Evolutionary conservation across 2,329 filamentous ascomycete genomes (phyloP).

Genomic region (Trichoderma pleuroti): DNA sequence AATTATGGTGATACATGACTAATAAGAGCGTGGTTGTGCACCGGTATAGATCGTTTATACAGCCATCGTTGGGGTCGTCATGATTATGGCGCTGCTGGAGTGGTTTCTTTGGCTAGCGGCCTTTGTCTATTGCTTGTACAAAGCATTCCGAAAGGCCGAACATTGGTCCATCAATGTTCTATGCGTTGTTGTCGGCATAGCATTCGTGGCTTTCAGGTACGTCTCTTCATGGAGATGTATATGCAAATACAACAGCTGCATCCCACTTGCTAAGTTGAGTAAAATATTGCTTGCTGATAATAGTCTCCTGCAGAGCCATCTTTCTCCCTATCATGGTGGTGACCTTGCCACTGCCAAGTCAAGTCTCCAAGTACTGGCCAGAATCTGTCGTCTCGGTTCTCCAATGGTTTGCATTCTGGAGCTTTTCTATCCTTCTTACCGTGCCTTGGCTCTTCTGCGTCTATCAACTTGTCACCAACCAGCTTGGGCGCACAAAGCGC

Average conservation of each 20-base stretch:
- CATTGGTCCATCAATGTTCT: conserved; percentile 78
- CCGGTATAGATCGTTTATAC: conserved; percentile 73
- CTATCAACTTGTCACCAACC: conserved; percentile 84
- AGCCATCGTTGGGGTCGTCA: conserved; percentile 72
- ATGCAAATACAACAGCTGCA: neutral
- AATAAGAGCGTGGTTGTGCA: neutral
- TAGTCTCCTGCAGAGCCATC: conserved; percentile 55
- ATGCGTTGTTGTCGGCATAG: conserved; percentile 67
- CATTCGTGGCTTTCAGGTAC: conserved; percentile 56
- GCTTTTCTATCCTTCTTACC: conserved; percentile 78
- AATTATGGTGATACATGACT: neutral
- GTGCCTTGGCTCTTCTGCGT: conserved; percentile 92
- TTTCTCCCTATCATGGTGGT: conserved; percentile 95
- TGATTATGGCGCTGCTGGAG: conserved; percentile 82
- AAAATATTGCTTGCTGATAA: neutral
- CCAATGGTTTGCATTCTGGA: conserved; percentile 96
- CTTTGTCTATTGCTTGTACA: conserved; percentile 85
- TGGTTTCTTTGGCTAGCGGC: conserved; percentile 96
- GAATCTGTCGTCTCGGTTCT: conserved; percentile 63
- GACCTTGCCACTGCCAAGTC: conserved; percentile 75
- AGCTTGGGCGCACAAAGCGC: conserved; percentile 74
- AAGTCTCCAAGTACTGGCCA: conserved; percentile 72
- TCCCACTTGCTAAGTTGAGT: neutral
- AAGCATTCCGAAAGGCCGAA: conserved; percentile 86
- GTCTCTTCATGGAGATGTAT: neutral